Evolutionary conservation across 768 basidiomycete genomes (phyloP).

Genomic region (Multifurca ochricompacta): DNA sequence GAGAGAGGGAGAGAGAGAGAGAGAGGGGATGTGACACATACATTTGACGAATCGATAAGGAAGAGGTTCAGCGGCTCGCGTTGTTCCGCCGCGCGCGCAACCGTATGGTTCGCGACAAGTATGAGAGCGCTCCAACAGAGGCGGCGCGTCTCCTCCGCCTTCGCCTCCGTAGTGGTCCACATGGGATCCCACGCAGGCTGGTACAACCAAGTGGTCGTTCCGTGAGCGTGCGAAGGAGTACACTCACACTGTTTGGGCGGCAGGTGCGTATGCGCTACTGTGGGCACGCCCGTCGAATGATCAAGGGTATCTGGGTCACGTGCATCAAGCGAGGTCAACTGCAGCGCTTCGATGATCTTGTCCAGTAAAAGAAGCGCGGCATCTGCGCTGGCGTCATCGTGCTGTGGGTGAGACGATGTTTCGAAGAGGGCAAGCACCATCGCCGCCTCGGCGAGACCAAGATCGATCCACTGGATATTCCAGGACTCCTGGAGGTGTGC

Average conservation of each 20-base stretch:
- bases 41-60: constrained; percentile 59
- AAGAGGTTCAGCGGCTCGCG: constrained; percentile 49
- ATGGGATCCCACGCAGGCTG: constrained; percentile 52
- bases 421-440: constrained; percentile 74
- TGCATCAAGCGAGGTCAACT: constrained; percentile 50
- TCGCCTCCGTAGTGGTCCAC: constrained; percentile 49
- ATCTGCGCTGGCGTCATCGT: constrained; percentile 47
- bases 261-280: constrained; percentile 29
- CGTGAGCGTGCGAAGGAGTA: constrained; percentile 30
- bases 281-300: constrained; percentile 40
- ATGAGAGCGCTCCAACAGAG: constrained; percentile 70
- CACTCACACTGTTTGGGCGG: constrained; percentile 39
- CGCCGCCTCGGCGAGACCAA: constrained; percentile 64
- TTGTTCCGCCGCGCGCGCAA: constrained; percentile 60
- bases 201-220: constrained; percentile 39
- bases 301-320: constrained; percentile 46
- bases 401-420: constrained; percentile 60
- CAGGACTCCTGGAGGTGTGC: constrained; percentile 44
- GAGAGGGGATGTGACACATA: too few relatives aligned
- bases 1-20: too few relatives aligned
- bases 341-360: constrained; percentile 48
- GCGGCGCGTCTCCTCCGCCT: constrained; percentile 64
- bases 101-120: constrained; percentile 59
- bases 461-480: constrained; percentile 46
- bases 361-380: constrained; percentile 54